phyloP scores from a whole-genome alignment of 352 stramenopile genomes.

The Pythium pyrilobum region DNA sequence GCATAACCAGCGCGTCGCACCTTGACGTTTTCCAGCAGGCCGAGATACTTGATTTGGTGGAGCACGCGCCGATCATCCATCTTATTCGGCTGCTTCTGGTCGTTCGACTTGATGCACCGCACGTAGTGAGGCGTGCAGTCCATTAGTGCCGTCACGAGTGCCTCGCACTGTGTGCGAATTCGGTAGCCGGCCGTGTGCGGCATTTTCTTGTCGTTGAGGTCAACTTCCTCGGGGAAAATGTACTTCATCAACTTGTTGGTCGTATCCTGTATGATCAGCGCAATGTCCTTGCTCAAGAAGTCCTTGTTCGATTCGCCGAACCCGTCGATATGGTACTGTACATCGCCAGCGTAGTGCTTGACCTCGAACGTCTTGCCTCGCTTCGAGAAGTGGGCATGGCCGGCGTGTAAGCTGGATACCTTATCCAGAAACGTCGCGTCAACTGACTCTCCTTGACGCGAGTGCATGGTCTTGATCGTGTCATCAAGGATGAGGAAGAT shows the following conservation, averaged over 20 bases:
- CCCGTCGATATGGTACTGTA: slow-evolving; percentile 78
- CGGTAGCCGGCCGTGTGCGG: slow-evolving; percentile 74
- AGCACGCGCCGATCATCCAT: slow-evolving; percentile 83
- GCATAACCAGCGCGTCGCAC: slow-evolving; percentile 80
- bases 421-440: slow-evolving; percentile 83
- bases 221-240: slow-evolving; percentile 79
- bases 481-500: slow-evolving; percentile 86
- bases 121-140: slow-evolving; percentile 90
- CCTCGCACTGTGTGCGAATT: slow-evolving; percentile 85
- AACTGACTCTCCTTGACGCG: slow-evolving; percentile 67
- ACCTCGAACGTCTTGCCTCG: slow-evolving; percentile 83
- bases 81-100: slow-evolving; percentile 81
- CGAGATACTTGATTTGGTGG: slow-evolving; percentile 87
- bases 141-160: slow-evolving; percentile 84
- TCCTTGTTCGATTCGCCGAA: slow-evolving; percentile 83
- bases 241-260: slow-evolving; percentile 85
- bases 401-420: slow-evolving; percentile 52
- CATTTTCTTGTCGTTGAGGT: slow-evolving; percentile 79
- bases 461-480: slow-evolving; percentile 86
- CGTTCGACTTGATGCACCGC: slow-evolving; percentile 91
- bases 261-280: slow-evolving; percentile 72
- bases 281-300: slow-evolving; percentile 80
- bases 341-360: slow-evolving; percentile 82
- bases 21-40: slow-evolving; percentile 86
- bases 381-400: slow-evolving; percentile 78